Conservation (phyloP, 225 moss, liverwort and hornwort species). For the Physcomitrellopsis africana region DNA sequence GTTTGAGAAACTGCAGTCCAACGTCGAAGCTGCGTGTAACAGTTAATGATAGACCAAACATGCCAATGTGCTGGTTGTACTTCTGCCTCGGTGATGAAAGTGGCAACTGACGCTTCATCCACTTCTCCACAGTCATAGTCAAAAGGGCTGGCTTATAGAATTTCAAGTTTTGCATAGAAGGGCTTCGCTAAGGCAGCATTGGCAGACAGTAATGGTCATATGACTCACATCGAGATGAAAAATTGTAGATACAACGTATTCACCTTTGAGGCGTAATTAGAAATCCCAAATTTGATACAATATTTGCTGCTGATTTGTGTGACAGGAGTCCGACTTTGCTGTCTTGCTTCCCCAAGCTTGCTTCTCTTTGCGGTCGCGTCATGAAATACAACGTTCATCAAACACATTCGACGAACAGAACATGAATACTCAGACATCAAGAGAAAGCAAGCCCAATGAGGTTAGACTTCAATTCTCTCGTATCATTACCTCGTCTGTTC, state of each 20-base stretch:
- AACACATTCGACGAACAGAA: too few relatives aligned
- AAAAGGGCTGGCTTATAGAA: background rate
- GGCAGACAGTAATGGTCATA: background rate
- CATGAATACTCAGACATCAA: too few relatives aligned
- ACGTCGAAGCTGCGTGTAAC: background rate
- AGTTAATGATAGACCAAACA: background rate
- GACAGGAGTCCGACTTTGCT: too few relatives aligned
- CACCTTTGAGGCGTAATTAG: background rate
- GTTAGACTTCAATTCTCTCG: too few relatives aligned
- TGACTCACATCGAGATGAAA: background rate
- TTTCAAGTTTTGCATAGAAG: background rate
- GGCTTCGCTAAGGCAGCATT: background rate
- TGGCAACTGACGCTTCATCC: background rate
- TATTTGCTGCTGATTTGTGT: background rate
- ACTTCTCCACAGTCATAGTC: background rate
- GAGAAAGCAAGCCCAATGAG: too few relatives aligned
- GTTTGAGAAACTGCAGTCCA: background rate
- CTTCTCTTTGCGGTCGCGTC: too few relatives aligned
- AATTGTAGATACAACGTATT: background rate
- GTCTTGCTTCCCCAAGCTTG: too few relatives aligned
- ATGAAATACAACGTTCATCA: too few relatives aligned
- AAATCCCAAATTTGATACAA: background rate
- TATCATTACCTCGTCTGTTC: too few relatives aligned
- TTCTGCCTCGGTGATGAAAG: background rate
- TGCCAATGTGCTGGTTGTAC: background rate